Evolutionary conservation across 306 rosid species (phyloP).

Genomic region (Ceratonia siliqua): DNA sequence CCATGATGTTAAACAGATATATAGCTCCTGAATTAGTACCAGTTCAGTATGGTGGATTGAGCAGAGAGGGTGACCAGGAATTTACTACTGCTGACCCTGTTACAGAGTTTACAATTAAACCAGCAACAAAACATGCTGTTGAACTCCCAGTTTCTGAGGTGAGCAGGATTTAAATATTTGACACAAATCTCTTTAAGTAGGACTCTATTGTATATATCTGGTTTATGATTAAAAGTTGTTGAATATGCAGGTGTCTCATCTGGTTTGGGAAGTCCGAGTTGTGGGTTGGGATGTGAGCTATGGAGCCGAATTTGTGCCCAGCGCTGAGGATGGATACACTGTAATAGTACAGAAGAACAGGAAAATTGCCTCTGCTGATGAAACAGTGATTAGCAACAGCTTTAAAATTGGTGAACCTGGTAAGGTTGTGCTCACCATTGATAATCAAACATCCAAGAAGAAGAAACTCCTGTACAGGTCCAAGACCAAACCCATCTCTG

Average conservation of each 20-base stretch:
- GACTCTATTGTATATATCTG: neutral
- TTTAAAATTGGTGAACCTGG: slow-evolving; percentile 79
- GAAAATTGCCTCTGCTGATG: slow-evolving; percentile 63
- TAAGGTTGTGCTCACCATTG: slow-evolving; percentile 75
- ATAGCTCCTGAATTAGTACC: slow-evolving; percentile 86
- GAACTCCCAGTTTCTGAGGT: slow-evolving; percentile 86
- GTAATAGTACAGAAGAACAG: slow-evolving; percentile 77
- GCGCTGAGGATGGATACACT: slow-evolving; percentile 73
- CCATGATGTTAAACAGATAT: slow-evolving; percentile 49
- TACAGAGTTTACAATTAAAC: slow-evolving; percentile 71
- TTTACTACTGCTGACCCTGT: slow-evolving; percentile 71
- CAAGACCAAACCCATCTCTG: slow-evolving; percentile 68
- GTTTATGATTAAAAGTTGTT: neutral
- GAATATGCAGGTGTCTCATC: slow-evolving; percentile 47
- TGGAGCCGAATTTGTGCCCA: slow-evolving; percentile 85
- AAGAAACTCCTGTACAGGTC: slow-evolving; percentile 93
- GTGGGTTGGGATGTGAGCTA: slow-evolving; percentile 87
- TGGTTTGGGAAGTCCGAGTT: slow-evolving; percentile 86
- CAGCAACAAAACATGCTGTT: slow-evolving; percentile 63
- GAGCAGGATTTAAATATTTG: neutral
- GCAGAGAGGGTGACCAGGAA: slow-evolving; percentile 74
- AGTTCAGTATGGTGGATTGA: slow-evolving; percentile 83
- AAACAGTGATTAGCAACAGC: slow-evolving; percentile 64
- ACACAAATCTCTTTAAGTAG: neutral
- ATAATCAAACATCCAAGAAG: slow-evolving; percentile 88